Base-by-base conservation (phyloP, 2,329 filamentous ascomycete genomes). In the Sphaerulina musiva region DNA sequence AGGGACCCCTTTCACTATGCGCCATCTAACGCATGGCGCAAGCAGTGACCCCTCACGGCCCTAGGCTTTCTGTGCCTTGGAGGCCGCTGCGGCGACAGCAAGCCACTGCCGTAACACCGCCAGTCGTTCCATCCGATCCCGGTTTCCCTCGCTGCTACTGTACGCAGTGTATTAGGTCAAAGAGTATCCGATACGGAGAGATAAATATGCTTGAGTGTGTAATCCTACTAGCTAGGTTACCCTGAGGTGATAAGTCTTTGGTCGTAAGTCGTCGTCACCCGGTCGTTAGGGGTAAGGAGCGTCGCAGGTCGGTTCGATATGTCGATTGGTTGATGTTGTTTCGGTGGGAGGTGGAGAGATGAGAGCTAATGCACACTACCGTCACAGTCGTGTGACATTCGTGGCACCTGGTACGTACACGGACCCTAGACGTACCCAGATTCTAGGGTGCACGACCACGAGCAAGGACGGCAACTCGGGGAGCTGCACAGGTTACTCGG, bases 161-260 rank as follows among this genome's bases (percentile, higher is more conserved):
- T 42, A 48, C 41, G 48, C 48, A 51, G 26, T 45, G 12, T 36
- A 61, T 61, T 61, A 61, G 47, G 42, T 59, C 51, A 47, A 58
- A 61, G 59, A 55, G 55, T 61, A 61, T 56, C 48, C 54, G 29
- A 61, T 61, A 48, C 51, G 59, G 59, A 61, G 48, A 61, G 55
- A 46, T 59, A 56, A 46, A 55, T 59, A 58, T 59, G 42, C 48
- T 56, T 45, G 41, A 43, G 43, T 48, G 43, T 55, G 54, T 48
- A 55, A 53, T 59, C 61, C 62, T 64, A 46, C 59, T 57, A 36
- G 48, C 51, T 68, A 68, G 58, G 60, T 62, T 66, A 65, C 66
- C 67, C 64, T 68, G 65, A 66, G 67, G 64, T 66, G 64, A 61
- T 67, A 66, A 65, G 66, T 69, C 66, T 69, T 68, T 54, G 62